These are phyloP conservation scores for Lactuca sativa DNA, from an alignment of 129 eudicot genomes.

Conservation along the genomic window DNA sequence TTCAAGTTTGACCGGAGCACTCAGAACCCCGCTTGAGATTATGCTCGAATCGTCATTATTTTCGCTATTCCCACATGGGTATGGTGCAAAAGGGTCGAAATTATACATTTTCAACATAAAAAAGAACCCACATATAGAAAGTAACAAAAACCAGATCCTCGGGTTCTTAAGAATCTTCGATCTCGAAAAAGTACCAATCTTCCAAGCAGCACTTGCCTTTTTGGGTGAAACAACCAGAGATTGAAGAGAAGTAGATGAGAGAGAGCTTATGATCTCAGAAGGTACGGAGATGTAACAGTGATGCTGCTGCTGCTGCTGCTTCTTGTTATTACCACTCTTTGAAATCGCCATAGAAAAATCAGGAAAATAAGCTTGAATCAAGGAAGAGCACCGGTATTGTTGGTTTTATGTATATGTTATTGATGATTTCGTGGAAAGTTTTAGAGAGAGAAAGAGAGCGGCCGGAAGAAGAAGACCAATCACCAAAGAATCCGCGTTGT, in stretches of 20 bases:
- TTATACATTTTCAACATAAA: constrained; percentile 41
- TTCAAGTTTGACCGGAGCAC: constrained; percentile 22
- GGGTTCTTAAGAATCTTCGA: constrained; percentile 43
- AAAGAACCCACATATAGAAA: constrained; percentile 45
- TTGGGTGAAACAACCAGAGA: constrained; percentile 64
- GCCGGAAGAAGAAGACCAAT: constrained; percentile 41
- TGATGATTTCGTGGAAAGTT: constrained; percentile 20
- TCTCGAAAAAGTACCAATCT: constrained; percentile 19
- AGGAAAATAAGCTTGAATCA: background rate
- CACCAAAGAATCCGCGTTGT: constrained; percentile 50
- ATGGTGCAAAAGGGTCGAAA: constrained; percentile 50
- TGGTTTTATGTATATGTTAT: background rate
- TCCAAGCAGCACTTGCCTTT: constrained; percentile 43
- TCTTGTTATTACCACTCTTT: constrained; percentile 44
- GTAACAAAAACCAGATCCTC: constrained; percentile 45
- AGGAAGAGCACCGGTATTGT: constrained; percentile 3
- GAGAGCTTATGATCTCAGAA: constrained; percentile 62
- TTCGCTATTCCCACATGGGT: constrained; percentile 50
- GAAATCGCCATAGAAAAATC: constrained; percentile 49
- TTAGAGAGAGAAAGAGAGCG: constrained; percentile 45
- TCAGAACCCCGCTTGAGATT: constrained; percentile 33
- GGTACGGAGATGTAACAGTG: constrained; percentile 72
- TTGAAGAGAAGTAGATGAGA: constrained; percentile 68
- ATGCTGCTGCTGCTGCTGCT: constrained; percentile 45
- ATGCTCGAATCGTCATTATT: constrained; percentile 16